Evolutionary conservation across 805 yeast species (phyloP).

Genomic region (Tanozyma kutaoensis): DNA sequence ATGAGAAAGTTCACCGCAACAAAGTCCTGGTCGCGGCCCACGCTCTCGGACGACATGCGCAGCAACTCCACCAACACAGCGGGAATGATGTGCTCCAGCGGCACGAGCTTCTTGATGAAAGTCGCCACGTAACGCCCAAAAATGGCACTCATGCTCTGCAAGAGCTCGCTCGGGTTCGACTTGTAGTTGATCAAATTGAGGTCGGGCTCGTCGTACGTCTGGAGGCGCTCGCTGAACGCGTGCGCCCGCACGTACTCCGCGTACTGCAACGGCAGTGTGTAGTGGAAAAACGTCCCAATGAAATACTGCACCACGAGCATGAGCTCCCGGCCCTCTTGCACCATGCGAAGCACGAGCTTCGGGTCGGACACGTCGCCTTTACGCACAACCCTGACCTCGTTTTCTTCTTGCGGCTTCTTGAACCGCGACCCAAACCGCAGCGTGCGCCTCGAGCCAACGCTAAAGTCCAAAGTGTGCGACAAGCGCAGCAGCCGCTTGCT

Average conservation of each 20-base stretch:
- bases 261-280: slow-evolving; percentile 14
- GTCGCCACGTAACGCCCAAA: slow-evolving; percentile 29
- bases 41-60: slow-evolving; percentile 17
- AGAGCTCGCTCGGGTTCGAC: slow-evolving; percentile 31
- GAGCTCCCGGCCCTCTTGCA: slow-evolving; percentile 21
- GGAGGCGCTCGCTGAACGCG: slow-evolving; percentile 17
- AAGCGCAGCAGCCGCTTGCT: slow-evolving; percentile 1
- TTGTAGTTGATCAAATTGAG: slow-evolving; percentile 24
- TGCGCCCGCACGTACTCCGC: slow-evolving; percentile 13
- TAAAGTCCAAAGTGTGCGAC: slow-evolving; percentile 2
- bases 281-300: slow-evolving; percentile 27
- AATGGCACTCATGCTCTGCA: slow-evolving; percentile 29
- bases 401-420: background rate
- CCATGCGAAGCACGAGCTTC: slow-evolving; percentile 16
- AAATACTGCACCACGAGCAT: slow-evolving; percentile 25
- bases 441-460: background rate
- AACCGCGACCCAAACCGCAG: slow-evolving; percentile 1
- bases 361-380: slow-evolving; percentile 21
- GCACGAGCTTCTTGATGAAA: slow-evolving; percentile 21
- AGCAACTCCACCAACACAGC: slow-evolving; percentile 17
- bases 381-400: no score
- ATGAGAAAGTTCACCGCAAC: slow-evolving; percentile 33
- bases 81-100: slow-evolving; percentile 22
- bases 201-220: slow-evolving; percentile 13
- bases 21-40: slow-evolving; percentile 48